Evolutionary conservation across 2,329 filamentous ascomycete species (phyloP), one percentile per base, ranked within the genome.

Genomic region (Trichoderma arundinaceum): DNA sequence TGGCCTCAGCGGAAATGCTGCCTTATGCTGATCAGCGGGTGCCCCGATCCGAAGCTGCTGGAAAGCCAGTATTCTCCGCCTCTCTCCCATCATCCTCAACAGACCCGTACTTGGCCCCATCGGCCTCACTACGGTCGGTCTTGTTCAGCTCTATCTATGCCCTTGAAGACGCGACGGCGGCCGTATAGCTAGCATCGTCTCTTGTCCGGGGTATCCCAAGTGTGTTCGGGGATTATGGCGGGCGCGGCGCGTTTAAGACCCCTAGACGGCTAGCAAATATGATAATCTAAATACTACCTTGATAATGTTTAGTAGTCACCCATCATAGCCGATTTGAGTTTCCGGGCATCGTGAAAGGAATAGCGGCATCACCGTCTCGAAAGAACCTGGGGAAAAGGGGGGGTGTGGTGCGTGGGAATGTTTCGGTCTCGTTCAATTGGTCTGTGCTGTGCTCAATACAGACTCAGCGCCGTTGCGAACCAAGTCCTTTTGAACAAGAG

Each of bases 121-220:
- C 58, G 58, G 58, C 48, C 58, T 15, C 48, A 62, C 38, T 22
- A 38, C 48, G 58, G 58, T 7, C 58, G 28, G 58, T 52, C 48
- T 35, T 35, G 44, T 10, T 43, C 58, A 62, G 58, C 28, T 33
- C 28, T 12, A 62, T 44, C n/a, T 43, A 39, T 51, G 38, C 35
- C 39, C 38, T 35, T 19, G 35, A 52, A 53, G n/a, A 13, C n/a
- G 17, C 3, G 38, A 22, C 19, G 8, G 53, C 32, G 13, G 44
- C 35, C 28, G 44, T 33, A 41, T 33, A 41, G 38, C 17, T 44
- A n/a, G 49, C n/a, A 53, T 53, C 32, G 48, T 32, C 19, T 51
- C 9, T 39, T 41, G 38, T 52, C 58, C 52, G 58, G 58, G 58
- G 58, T 62, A 62, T 52, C 32, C 57, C 46, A 62, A 41, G 48